phyloP scores from a whole-genome alignment of 441 rosid species.

The Populus hybrid region DNA sequence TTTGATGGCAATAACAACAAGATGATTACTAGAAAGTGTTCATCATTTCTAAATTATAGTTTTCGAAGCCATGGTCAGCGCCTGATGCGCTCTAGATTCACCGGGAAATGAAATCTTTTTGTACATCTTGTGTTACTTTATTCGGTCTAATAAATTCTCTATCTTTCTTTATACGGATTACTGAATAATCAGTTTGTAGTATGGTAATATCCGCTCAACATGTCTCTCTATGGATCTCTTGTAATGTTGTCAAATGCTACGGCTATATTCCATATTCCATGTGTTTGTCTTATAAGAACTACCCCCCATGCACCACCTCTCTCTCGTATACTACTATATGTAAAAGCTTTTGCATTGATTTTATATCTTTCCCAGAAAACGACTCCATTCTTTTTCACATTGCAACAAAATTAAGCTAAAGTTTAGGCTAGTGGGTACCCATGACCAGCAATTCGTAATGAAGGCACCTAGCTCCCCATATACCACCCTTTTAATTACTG shows the following conservation, averaged over 20 bases:
- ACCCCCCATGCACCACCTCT: background rate
- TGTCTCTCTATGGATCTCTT: constrained; percentile 48
- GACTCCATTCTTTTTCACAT: constrained; percentile 20
- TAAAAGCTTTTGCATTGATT: background rate
- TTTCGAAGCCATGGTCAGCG: constrained; percentile 82
- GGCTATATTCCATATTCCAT: constrained; percentile 78
- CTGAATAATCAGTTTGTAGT: constrained; percentile 20
- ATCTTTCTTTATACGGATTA: constrained; percentile 18
- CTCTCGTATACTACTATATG: background rate
- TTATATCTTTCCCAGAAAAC: background rate
- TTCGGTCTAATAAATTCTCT: constrained; percentile 29
- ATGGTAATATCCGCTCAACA: constrained; percentile 57
- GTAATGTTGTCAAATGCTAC: constrained; percentile 49
- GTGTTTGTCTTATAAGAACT: constrained; percentile 62
- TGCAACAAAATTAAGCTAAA: constrained; percentile 18
- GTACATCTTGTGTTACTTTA: constrained; percentile 15
- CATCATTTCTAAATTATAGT: constrained; percentile 35
- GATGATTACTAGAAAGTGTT: constrained; percentile 24
- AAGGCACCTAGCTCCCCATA: background rate
- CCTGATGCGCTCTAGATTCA: constrained; percentile 98
- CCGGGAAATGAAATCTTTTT: constrained; percentile 55
- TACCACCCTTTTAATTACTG: background rate
- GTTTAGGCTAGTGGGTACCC: constrained; percentile 18
- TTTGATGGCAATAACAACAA: constrained; percentile 17
- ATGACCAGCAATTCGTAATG: background rate